Evolutionary conservation across 2,329 filamentous ascomycete species (phyloP).

Genomic region (Botryotinia narcissicola): DNA sequence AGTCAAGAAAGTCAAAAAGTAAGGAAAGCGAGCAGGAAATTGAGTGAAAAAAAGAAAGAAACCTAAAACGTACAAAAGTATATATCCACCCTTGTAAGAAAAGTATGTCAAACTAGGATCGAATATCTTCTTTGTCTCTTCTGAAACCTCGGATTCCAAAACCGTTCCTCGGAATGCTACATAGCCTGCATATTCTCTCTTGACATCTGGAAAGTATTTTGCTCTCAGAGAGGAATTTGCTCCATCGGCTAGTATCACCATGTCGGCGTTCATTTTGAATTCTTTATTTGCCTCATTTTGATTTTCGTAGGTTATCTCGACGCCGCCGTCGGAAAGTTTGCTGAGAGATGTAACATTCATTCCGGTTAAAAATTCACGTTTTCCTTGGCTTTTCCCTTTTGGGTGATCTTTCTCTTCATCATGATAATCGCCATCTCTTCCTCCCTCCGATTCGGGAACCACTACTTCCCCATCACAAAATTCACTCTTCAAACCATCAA

Average conservation of each 20-base stretch:
- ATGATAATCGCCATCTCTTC: not conserved
- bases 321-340: not conserved
- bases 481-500: slow-evolving; percentile 28
- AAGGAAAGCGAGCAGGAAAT: not conserved
- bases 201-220: slow-evolving; percentile 22
- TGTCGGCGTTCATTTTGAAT: slow-evolving; percentile 19
- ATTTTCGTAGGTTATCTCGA: slow-evolving; percentile 14
- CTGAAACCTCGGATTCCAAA: slow-evolving; percentile 41
- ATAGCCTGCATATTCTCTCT: slow-evolving; percentile 31
- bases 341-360: not conserved
- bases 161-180: slow-evolving; percentile 43
- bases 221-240: slow-evolving; percentile 27
- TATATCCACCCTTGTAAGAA: slow-evolving; percentile 42
- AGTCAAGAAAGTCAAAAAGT: not conserved
- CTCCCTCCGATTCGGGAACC: not conserved
- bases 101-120: slow-evolving; percentile 44
- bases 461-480: slow-evolving; percentile 2
- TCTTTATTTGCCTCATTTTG: not conserved
- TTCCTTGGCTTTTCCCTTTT: not conserved
- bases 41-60: not conserved
- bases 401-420: not conserved
- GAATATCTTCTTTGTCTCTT: slow-evolving; percentile 39
- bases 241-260: slow-evolving; percentile 30
- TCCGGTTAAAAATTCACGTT: not conserved
- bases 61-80: slow-evolving; percentile 35